Base-by-base conservation (phyloP, 106 monocot genomes). In the Chionographis japonica region DNA sequence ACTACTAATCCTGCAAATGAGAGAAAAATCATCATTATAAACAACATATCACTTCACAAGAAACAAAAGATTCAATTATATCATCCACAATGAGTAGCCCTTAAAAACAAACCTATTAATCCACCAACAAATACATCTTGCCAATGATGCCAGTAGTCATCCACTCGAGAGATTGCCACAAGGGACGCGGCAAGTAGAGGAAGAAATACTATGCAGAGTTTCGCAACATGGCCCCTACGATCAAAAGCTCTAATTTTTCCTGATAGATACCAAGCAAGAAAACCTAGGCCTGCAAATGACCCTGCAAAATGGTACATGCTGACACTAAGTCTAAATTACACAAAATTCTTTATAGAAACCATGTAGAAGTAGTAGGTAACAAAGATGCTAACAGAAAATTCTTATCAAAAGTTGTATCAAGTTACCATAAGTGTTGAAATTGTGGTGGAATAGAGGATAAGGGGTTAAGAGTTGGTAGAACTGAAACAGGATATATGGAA, bases 61-160 rank as follows among this genome's bases (percentile, higher is more conserved):
- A 27, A 27, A 27, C 27, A 27, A 27, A 50, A 59, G 49, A 56
- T 13, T 56, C 14, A 12, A 8, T 14, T 70, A 17, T 8, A 19
- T 0, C 4, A 12, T 3, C 13, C 27, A 27, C 27, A 13, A 36
- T 54, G 38, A 41, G 16, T 13, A 35, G 9, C 6, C 10, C 8
- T 59, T 19, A 3, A 62, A 6, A 27, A 35, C 82, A 56, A 58
- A 84, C 83, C 87, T 57, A 88, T 40, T 56, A 81, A 15, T 37
- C 87, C 87, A 27, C 87, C 87, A 40, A 68, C 72, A 65, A 87
- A 87, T 16, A 87, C 87, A 74, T 87, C 87, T 74, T 83, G 76
- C 87, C 87, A 87, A 42, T 88, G 87, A 73, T 88, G 87, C 83
- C 87, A 84, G 59, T 88, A 88, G 57, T 88, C 87, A 75, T 88